Percentiles rank a stretch among this genome's conserved stretches.
These are phyloP conservation scores for Podaxis sp. DNA, from an alignment of 768 basidiomycete genomes.

Conservation along the genomic window DNA sequence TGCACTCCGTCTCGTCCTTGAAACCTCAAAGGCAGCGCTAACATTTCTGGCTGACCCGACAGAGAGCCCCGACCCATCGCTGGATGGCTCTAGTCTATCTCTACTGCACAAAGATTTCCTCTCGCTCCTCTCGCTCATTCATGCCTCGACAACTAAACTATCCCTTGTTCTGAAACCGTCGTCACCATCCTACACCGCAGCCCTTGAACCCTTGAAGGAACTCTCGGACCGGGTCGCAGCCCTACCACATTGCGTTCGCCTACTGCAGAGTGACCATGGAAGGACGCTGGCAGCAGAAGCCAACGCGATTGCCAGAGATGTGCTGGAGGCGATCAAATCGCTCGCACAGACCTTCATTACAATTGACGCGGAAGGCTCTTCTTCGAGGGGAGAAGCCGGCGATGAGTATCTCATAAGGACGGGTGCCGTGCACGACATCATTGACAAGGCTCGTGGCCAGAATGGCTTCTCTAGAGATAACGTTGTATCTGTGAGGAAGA, in stretches of 20 bases:
- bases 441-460: conserved; percentile 46
- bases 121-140: conserved; percentile 57
- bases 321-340: conserved; percentile 43
- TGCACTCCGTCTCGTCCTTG: conserved; percentile 32
- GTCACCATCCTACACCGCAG: conserved; percentile 50
- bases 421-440: conserved; percentile 61
- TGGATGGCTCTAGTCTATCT: conserved; percentile 27
- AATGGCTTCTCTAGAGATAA: conserved; percentile 59
- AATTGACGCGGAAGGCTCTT: not conserved
- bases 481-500: conserved; percentile 51
- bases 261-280: conserved; percentile 48
- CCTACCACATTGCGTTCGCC: conserved; percentile 48
- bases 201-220: conserved; percentile 53
- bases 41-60: conserved; percentile 24
- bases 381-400: not conserved
- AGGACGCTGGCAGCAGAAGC: conserved; percentile 46
- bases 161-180: conserved; percentile 63
- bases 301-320: conserved; percentile 34
- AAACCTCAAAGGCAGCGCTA: conserved; percentile 41
- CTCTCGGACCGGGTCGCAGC: conserved; percentile 48
- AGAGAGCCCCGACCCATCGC: conserved; percentile 18
- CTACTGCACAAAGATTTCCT: conserved; percentile 55
- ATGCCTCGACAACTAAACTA: conserved; percentile 57
- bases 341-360: conserved; percentile 44
- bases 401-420: conserved; percentile 58